Evolutionary conservation across 2,329 filamentous ascomycete species (phyloP), one percentile per base, ranked within the genome.

Genomic region (Trichoderma afroharzianum): DNA sequence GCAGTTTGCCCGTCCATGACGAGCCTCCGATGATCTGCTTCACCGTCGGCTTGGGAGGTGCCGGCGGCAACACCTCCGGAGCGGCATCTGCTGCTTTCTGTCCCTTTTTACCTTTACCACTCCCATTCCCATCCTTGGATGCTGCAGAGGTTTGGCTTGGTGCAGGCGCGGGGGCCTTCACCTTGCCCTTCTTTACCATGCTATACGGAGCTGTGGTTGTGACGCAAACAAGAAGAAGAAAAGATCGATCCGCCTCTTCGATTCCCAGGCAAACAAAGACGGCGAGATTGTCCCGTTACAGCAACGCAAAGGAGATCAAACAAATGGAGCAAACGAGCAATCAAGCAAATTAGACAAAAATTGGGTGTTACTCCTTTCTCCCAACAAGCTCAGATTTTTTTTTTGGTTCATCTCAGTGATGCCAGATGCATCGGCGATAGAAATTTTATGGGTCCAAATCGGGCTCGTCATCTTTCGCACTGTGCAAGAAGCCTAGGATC

Each of bases 1-100:
- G 96, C 36, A 99, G 85, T 81, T 99, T 99, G 53, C 96, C 96
- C 0, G 96, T 99, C 96, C 96, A 99, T 76, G 94, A 98, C 72
- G 94, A 90, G 63, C 96, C 96, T 55, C 94, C 96, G 78, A 99
- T 97, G 75, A 99, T 85, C 76, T 97, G 93, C 81, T 92, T 91
- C 58, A 88, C 87, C 2, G 90, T 90, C 15, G 88, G 89, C 76
- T 90, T 89, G 0, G 87, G 87, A 4, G 86, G 86, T 0, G 82
- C 85, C 2, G 78, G 74, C 3, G 81, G 75, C 15, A 78, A 80
- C 73, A 78, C 79, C 68, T 79, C 82, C 74, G 76, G 75, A 70
- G 71, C 74, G 7, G 76, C 70, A n/a, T 78, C 76, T 26, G 66
- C 77, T 26, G 66, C 77, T 77, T 79, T 83, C 67, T 79, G 75